Conservation (phyloP, 108 stramenopile genomes). For the Nitzschia sp. region DNA sequence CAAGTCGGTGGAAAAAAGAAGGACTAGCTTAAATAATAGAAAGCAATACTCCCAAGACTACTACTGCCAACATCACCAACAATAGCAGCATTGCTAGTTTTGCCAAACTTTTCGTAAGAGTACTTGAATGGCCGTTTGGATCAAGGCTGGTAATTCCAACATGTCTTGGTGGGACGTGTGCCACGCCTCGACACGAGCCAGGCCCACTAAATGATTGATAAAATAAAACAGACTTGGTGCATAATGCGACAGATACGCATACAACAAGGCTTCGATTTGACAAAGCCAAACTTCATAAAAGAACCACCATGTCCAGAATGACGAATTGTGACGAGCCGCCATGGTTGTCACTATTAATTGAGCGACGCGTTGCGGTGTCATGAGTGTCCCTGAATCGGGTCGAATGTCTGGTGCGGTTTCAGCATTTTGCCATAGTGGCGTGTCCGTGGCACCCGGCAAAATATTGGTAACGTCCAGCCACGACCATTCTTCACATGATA, state of each 20-base stretch:
- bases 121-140: background rate
- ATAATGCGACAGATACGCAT: slow-evolving; percentile 12
- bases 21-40: background rate
- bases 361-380: slow-evolving; percentile 25
- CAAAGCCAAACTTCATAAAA: slow-evolving; percentile 21
- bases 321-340: background rate
- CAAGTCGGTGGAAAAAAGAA: background rate
- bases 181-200: slow-evolving; percentile 3
- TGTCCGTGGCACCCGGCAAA: slow-evolving; percentile 31
- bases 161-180: slow-evolving; percentile 2
- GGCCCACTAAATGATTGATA: slow-evolving; percentile 11
- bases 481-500: slow-evolving; percentile 26
- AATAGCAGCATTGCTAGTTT: too few relatives aligned
- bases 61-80: too few relatives aligned
- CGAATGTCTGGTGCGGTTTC: background rate
- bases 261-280: background rate
- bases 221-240: slow-evolving; percentile 12
- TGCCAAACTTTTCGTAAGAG: background rate
- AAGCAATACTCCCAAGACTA: too few relatives aligned
- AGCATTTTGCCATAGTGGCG: slow-evolving; percentile 11
- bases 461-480: slow-evolving; percentile 41
- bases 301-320: background rate
- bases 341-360: background rate
- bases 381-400: background rate
- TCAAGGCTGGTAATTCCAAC: slow-evolving; percentile 2